A percentile compares a stretch with the other conserved stretches of the same genome.
Evolutionary conservation across 179 eudicot species (phyloP).

Genomic region (Heliamphora pulchella): DNA sequence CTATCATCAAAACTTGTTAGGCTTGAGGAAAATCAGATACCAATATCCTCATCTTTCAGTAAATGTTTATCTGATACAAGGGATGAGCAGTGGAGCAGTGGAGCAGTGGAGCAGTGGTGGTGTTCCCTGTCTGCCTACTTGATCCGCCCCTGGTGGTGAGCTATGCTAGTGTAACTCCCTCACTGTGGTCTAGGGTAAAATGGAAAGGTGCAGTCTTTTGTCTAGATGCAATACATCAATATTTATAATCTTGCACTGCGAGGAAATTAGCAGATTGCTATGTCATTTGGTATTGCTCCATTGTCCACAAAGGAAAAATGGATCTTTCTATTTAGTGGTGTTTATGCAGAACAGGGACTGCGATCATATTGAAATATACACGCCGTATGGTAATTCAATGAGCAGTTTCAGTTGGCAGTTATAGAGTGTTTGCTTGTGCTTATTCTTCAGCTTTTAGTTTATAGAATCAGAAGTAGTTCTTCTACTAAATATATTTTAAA

Average conservation of each 20-base stretch:
- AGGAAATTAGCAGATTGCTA: not conserved
- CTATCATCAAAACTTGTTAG: not conserved
- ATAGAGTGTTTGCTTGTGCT: not conserved
- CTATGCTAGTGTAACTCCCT: not conserved
- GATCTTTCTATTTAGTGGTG: not conserved
- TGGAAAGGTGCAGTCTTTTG: not conserved
- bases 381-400: not conserved
- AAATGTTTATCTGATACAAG: not conserved
- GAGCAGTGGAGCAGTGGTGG: too few relatives aligned
- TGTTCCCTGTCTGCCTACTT: too few relatives aligned
- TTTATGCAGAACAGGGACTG: not conserved
- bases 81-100: not conserved
- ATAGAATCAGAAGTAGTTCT: too few relatives aligned
- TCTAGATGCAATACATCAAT: not conserved
- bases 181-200: not conserved
- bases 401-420: not conserved
- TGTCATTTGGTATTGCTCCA: too few relatives aligned
- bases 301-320: not conserved
- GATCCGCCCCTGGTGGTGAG: too few relatives aligned
- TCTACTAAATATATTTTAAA: too few relatives aligned
- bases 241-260: not conserved
- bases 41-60: not conserved
- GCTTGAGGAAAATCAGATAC: not conserved
- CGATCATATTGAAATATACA: not conserved
- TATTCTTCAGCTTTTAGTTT: too few relatives aligned